Base-by-base conservation (phyloP, 768 basidiomycete genomes). In the Leccinum imitatum region DNA sequence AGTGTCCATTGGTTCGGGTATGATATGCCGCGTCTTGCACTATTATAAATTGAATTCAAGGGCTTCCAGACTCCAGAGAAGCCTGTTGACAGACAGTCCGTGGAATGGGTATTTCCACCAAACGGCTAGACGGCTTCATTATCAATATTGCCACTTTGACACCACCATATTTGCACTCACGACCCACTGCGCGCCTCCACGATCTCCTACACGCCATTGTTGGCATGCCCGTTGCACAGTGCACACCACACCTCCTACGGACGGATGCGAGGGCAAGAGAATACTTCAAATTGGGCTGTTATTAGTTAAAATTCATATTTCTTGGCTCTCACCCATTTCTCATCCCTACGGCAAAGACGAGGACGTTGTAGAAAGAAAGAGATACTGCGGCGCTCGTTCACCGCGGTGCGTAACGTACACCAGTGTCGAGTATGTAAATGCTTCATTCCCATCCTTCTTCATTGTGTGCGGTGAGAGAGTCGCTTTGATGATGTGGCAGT, bases 21-120 rank as follows among this genome's bases (percentile, higher is more conserved):
- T 14, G 25, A 56, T 37, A 11, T 58, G 7, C 50, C 50, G 11
- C 35, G 52, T 64, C 21, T n/a, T 41, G 17, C 39, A 41, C 2
- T 31, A 2, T 33, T 27, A 21, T 33, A 33, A 46, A 54, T 48
- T 44, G 25, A 30, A 27, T 13, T 31, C 27, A 53, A 27, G 6
- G 25, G 10, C 8, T 11, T 51, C 37, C 48, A 27, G 48, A 50
- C 11, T 15, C 21, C 37, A 11, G 30, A 52, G 59, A 62, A 53
- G 46, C n/a, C 30, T 31, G 17, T 37, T 25, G 48, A 54, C 52
- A 56, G 50, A 46, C 39, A 41, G 39, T 41, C 25, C 58, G 59
- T 64, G 67, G 65, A 60, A 62, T 57, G 60, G 33, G 35, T 59
- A 64, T 58, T 61, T 50, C 46, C 30, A 58, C 8, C 23, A 35